These are phyloP conservation scores for Pulveroboletus sp. DNA, from an alignment of 768 basidiomycete genomes.

Conservation along the genomic window DNA sequence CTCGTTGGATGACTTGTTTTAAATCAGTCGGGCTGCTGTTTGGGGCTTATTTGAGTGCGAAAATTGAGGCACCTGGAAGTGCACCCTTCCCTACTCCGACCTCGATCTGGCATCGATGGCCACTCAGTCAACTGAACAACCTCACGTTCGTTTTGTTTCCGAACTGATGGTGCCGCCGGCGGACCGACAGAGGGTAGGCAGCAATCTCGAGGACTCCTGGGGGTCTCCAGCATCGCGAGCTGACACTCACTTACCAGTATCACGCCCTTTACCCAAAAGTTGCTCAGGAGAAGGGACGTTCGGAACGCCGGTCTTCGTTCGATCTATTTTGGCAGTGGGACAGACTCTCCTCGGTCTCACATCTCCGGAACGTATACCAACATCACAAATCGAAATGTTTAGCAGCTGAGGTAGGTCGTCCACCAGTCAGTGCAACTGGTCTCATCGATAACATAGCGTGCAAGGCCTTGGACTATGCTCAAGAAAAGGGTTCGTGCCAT, in stretches of 20 bases:
- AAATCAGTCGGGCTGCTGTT: constrained; percentile 3
- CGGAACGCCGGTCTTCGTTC: constrained; percentile 29
- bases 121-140: constrained; percentile 8
- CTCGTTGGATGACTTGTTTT: not conserved
- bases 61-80: not conserved
- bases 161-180: constrained; percentile 29
- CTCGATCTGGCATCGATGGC: constrained; percentile 24
- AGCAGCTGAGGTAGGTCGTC: constrained; percentile 8
- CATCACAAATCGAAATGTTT: not conserved
- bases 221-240: not conserved
- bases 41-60: not conserved
- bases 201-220: not conserved
- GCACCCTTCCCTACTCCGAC: not conserved
- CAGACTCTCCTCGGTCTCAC: constrained; percentile 24
- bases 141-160: constrained; percentile 31
- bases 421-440: not conserved
- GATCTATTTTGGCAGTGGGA: constrained; percentile 37
- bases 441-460: not conserved
- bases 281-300: constrained; percentile 35
- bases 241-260: constrained; percentile 7
- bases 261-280: constrained; percentile 37
- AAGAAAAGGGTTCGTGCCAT: not conserved
- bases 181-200: constrained; percentile 31
- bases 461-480: constrained; percentile 1
- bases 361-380: not conserved